phyloP scores from a whole-genome alignment of 257 asterid genomes.

The Thymus mandschuricus region DNA sequence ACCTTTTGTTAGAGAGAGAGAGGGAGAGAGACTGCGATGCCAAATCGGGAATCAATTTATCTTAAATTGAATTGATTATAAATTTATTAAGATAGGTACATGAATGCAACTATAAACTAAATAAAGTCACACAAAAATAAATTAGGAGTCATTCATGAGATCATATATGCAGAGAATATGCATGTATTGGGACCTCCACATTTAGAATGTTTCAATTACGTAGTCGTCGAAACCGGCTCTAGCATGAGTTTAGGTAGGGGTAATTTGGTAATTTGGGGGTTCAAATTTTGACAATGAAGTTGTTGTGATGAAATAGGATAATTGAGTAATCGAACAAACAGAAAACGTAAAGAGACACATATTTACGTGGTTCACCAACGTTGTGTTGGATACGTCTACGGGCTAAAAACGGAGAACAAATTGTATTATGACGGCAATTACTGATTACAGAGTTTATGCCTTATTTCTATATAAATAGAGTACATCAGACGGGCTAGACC shows the following conservation, averaged over 20 bases:
- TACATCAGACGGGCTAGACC: too few species aligned
- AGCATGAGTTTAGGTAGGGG: neutral
- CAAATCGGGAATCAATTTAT: slow-evolving; percentile 16
- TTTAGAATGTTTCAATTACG: neutral
- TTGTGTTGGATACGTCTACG: too few species aligned
- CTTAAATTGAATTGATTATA: neutral
- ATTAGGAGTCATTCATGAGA: slow-evolving; percentile 26
- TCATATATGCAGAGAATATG: neutral
- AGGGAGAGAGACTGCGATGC: neutral
- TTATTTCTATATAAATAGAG: too few species aligned
- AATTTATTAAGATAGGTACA: slow-evolving; percentile 25
- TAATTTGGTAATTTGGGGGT: neutral
- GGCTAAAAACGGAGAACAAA: too few species aligned
- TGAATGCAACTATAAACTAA: slow-evolving; percentile 17
- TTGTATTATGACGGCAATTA: too few species aligned
- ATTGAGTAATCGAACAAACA: too few species aligned
- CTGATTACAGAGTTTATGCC: too few species aligned
- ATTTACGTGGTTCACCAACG: too few species aligned
- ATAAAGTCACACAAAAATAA: neutral
- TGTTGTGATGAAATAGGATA: too few species aligned
- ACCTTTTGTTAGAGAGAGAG: neutral
- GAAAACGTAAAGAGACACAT: too few species aligned
- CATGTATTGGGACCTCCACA: slow-evolving; percentile 7
- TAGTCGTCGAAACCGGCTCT: neutral
- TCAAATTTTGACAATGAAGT: neutral